Evolutionary conservation across 352 stramenopile genomes (phyloP), one percentile per base, ranked within the genome.

Genomic region (Paralagenidium karlingii): DNA sequence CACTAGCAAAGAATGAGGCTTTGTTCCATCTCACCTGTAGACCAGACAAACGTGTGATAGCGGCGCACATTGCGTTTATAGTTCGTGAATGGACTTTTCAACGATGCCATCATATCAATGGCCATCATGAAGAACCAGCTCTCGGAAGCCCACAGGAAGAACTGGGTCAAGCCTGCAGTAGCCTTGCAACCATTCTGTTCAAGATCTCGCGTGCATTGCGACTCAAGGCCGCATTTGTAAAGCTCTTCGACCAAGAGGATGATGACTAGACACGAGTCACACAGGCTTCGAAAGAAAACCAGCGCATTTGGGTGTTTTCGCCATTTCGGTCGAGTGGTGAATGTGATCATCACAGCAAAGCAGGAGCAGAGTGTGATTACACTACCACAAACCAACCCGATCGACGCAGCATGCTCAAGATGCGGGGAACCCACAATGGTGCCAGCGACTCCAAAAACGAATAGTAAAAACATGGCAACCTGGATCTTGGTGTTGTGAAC

Each of bases 51-150:
- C 6, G 63, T 54, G 49, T 91, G 78, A 38, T 91, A 91, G 13
- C 69, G 69, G 6, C 75, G 73, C 37, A 91, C 65, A 32, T 91
- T 91, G 40, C 44, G 63, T 58, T 86, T 88, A 60, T 86, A 91
- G 58, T 91, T 75, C 8, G 78, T 91, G 47, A 91, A 91, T 5
- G 78, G 78, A 65, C 76, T 91, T 53, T 85, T 70, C 24, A 91
- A 54, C 26, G 73, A 87, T 28, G 64, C 82, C 26, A 84, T 52
- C 73, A 91, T 85, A 47, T 91, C 78, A 43, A 88, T 85, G 15
- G 78, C 69, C 78, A 91, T 91, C 42, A 91, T 74, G 39, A 86
- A 85, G 46, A 91, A 91, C 78, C 78, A 91, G 44, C 73, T 86
- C 51, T 91, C 78, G 8, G 78, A 88, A 11, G 61, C 75, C 68